Evolutionary conservation across 371 early-diverging fungal species (phyloP).

Genomic region (Basidiobolus meristosporus): DNA sequence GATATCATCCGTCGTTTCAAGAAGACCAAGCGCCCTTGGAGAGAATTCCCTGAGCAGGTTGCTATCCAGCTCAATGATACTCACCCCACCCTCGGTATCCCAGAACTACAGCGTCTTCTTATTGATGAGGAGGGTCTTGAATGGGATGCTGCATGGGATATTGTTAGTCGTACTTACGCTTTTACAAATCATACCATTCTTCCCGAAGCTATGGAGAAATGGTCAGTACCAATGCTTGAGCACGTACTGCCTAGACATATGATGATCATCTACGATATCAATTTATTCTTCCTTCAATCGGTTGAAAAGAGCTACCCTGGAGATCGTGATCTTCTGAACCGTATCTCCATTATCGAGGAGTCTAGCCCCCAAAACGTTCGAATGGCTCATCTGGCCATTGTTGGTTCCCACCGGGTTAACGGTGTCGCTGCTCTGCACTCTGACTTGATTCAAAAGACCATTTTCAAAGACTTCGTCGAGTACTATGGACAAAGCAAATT

Average conservation of each 20-base stretch:
- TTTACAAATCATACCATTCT: slow-evolving; percentile 93
- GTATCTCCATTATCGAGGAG: slow-evolving; percentile 81
- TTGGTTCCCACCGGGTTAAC: slow-evolving; percentile 75
- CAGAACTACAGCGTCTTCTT: slow-evolving; percentile 71
- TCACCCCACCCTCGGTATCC: slow-evolving; percentile 62
- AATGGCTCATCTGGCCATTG: slow-evolving; percentile 32
- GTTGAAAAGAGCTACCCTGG: slow-evolving; percentile 62
- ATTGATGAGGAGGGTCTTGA: slow-evolving; percentile 67
- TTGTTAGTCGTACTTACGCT: slow-evolving; percentile 67
- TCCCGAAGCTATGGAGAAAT: slow-evolving; percentile 86
- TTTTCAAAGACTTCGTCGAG: slow-evolving; percentile 73
- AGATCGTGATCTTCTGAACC: slow-evolving; percentile 69
- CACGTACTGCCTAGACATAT: slow-evolving; percentile 79
- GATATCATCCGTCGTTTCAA: slow-evolving; percentile 81
- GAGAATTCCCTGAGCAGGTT: slow-evolving; percentile 70
- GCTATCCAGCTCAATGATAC: slow-evolving; percentile 86
- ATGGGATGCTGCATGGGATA: slow-evolving; percentile 90
- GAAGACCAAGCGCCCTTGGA: slow-evolving; percentile 56
- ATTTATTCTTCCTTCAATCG: slow-evolving; percentile 79
- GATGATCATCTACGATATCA: slow-evolving; percentile 90
- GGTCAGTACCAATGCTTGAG: slow-evolving; percentile 77
- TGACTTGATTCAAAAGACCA: slow-evolving; percentile 51
- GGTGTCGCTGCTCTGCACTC: slow-evolving; percentile 88
- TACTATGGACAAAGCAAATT: slow-evolving; percentile 71
- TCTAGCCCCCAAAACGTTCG: slow-evolving; percentile 64